Conservation (phyloP, 768 basidiomycete species). For the Tremella yokohamensis region DNA sequence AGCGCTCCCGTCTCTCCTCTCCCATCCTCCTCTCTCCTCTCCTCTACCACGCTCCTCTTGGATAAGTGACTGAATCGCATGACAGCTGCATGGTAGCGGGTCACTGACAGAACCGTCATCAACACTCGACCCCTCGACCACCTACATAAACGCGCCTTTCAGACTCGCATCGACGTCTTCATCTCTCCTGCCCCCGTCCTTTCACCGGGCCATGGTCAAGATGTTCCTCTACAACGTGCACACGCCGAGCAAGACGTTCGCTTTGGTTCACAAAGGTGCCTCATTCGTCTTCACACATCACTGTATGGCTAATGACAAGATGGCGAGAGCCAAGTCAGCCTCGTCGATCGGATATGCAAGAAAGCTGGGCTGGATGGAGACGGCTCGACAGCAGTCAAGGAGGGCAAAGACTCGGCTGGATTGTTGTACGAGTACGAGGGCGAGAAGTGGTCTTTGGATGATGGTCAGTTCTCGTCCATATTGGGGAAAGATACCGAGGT, state of each 20-base stretch:
- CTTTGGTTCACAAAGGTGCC: conserved; percentile 41
- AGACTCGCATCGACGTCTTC: too few relatives aligned
- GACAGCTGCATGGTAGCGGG: too few relatives aligned
- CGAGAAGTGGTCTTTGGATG: conserved; percentile 79
- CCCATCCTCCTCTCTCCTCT: too few relatives aligned
- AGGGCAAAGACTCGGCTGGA: conserved; percentile 52
- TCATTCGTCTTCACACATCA: background rate
- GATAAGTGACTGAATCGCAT: too few relatives aligned
- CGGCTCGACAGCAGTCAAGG: conserved; percentile 16
- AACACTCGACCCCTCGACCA: too few relatives aligned
- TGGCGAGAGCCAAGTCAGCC: conserved; percentile 16
- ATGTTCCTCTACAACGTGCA: conserved; percentile 45
- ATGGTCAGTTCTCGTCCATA: conserved; percentile 59
- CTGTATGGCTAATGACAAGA: conserved; percentile 7
- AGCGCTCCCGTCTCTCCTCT: too few relatives aligned
- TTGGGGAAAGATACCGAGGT: background rate
- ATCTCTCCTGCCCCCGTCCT: background rate
- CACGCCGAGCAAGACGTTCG: conserved; percentile 43
- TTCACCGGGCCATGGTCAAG: conserved; percentile 5
- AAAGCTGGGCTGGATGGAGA: conserved; percentile 25
- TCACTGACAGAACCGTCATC: too few relatives aligned
- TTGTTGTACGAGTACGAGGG: conserved; percentile 81
- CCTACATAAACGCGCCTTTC: too few relatives aligned
- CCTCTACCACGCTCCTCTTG: too few relatives aligned
- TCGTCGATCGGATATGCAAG: conserved; percentile 24